Base-by-base conservation (phyloP, 192 early-diverging fungal species). In the Thoreauomyces humboldtii region DNA sequence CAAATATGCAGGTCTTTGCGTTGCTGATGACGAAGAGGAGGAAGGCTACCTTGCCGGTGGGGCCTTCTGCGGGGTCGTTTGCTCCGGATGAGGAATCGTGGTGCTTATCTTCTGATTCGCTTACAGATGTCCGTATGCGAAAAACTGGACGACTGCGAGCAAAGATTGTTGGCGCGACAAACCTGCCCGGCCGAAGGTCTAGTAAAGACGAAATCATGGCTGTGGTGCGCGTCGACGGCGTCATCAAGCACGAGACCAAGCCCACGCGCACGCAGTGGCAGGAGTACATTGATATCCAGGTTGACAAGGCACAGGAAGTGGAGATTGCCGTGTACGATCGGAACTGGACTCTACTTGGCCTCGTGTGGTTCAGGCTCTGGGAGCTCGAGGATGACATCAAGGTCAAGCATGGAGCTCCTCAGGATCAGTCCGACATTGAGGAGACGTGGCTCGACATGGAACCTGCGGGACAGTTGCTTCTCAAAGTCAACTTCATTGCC, bases 361-460 rank as follows among this genome's bases (percentile, higher is more conserved):
- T 96, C 45, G 73, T 88, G 59, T 98, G 96, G 96, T 82, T 98
- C 62, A 88, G 88, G 48, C 81, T 98, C 29, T 86, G 86, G 0
- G 95, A 98, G 67, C 84, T 98, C 47, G 90, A 88, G 38, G 92
- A 96, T 61, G 93, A 92, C 29, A 64, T 97, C 44, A 61, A 61
- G 44, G 45, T 27, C 36, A 73, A 65, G 46, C 61, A 74, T 44
- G 71, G 58, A 12, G 55, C 22, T n/a, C 64, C 12, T 4, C 54
- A 57, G 34, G 67, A 60, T 7, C 25, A 24, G 36, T 38, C 14
- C 27, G 85, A 90, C 32, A 87, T 88, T 29, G 79, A 86, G 41
- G 87, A 92, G 62, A 80, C 78, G n/a, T 91, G 88, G 89, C 81
- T 93, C 72, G 93, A 99, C 50, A 81, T 98, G 57, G 96, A 98